Evolutionary conservation across 2,329 filamentous ascomycete genomes (phyloP).

Genomic region (Rutstroemia sp.): DNA sequence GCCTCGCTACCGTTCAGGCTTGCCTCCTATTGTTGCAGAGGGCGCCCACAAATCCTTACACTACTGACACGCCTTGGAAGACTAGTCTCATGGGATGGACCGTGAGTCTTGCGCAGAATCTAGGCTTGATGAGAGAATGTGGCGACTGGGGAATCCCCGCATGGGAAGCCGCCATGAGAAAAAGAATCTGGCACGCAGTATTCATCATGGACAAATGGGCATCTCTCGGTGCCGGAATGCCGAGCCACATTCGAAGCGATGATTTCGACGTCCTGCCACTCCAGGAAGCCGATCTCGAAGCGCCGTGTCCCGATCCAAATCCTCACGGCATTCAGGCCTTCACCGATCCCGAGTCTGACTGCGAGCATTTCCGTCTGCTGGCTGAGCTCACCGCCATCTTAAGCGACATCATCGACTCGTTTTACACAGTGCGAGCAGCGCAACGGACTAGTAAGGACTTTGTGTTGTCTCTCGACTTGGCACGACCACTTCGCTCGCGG

Average conservation of each 20-base stretch:
- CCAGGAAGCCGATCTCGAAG: conserved; percentile 21
- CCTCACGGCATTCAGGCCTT: conserved; percentile 16
- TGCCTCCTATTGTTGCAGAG: conserved; percentile 30
- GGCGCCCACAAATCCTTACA: conserved; percentile 29
- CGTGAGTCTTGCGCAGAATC: conserved; percentile 28
- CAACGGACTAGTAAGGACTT: conserved; percentile 27
- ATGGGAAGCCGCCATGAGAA: conserved; percentile 29
- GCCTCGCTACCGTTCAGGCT: conserved; percentile 29
- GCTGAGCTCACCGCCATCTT: conserved; percentile 28
- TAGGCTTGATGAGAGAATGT: conserved; percentile 29
- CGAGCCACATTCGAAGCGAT: conserved; percentile 27
- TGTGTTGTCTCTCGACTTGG: conserved; percentile 26
- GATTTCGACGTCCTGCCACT: conserved; percentile 28
- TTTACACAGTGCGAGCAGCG: conserved; percentile 27
- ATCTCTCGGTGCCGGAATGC: conserved; percentile 29
- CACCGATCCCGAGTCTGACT: conserved; percentile 19
- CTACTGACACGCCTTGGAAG: conserved; percentile 30
- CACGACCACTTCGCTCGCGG: conserved; percentile 21
- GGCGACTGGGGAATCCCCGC: conserved; percentile 28
- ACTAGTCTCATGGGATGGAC: conserved; percentile 30
- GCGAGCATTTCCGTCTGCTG: conserved; percentile 26
- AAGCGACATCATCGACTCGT: conserved; percentile 29
- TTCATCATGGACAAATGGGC: conserved; percentile 32
- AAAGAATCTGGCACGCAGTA: conserved; percentile 29
- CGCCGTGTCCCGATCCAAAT: conserved; percentile 14